A percentile compares a stretch with the other conserved stretches of the same genome.
phyloP scores from a whole-genome alignment of 208 protist species.

The Trypanosoma mega region DNA sequence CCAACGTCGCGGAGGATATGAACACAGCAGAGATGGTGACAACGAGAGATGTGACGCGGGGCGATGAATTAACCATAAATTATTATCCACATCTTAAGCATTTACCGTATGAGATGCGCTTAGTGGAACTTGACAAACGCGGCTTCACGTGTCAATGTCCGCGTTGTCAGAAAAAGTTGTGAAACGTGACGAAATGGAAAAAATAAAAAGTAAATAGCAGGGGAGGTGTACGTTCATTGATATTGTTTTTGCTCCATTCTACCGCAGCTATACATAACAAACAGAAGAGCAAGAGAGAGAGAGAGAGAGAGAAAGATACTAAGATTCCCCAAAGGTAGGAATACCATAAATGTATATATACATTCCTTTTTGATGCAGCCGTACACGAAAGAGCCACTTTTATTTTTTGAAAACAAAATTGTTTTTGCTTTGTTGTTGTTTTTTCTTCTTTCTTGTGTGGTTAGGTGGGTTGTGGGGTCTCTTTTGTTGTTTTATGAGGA shows the following conservation, averaged over 20 bases:
- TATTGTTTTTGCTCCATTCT: conserved; percentile 4
- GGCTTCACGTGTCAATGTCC: conserved; percentile 61
- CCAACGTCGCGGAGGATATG: conserved; percentile 64
- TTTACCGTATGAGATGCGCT: conserved; percentile 50
- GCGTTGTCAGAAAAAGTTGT: conserved; percentile 37
- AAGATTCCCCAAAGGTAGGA: too few relatives aligned
- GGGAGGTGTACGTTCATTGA: not conserved
- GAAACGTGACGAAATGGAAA: not conserved
- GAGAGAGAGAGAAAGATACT: too few relatives aligned
- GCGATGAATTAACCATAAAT: conserved; percentile 72
- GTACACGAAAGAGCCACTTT: too few relatives aligned
- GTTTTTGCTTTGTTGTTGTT: not conserved
- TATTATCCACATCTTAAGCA: conserved; percentile 77
- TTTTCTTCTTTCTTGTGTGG: conserved; percentile 1
- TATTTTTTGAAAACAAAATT: too few relatives aligned
- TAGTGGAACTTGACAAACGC: conserved; percentile 44
- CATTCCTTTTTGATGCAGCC: too few relatives aligned
- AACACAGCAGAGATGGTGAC: conserved; percentile 47
- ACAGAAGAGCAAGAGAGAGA: too few relatives aligned
- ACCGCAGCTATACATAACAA: too few relatives aligned
- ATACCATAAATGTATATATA: too few relatives aligned
- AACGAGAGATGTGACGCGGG: conserved; percentile 41
- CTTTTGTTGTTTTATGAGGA: conserved; percentile 1
- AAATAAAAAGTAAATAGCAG: not conserved
- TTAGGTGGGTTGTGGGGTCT: too few relatives aligned